phyloP scores from a whole-genome alignment of 495 filamentous ascomycete genomes.

The Xylaria curta region DNA sequence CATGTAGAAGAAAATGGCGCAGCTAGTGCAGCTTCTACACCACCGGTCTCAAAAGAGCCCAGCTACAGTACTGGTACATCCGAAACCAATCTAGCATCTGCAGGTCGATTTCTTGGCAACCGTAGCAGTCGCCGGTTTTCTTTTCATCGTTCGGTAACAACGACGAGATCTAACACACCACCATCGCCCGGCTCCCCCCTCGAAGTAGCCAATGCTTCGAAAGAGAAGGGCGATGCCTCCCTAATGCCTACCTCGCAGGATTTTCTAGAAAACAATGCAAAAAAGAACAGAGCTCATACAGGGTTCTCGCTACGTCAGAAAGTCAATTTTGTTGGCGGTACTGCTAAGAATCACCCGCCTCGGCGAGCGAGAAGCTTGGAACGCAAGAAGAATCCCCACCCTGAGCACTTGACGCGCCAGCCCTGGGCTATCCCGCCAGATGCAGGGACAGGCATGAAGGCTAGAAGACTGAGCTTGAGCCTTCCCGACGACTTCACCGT shows the following conservation, averaged over 20 bases:
- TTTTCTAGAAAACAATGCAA: slow-evolving; percentile 47
- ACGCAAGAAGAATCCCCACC: slow-evolving; percentile 35
- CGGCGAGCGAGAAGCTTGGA: slow-evolving; percentile 39
- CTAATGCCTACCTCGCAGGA: slow-evolving; percentile 48
- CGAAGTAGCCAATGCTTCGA: slow-evolving; percentile 42
- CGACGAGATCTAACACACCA: slow-evolving; percentile 60
- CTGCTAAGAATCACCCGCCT: slow-evolving; percentile 33
- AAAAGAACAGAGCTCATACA: slow-evolving; percentile 56
- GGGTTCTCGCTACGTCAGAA: slow-evolving; percentile 53
- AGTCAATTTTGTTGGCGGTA: slow-evolving; percentile 35
- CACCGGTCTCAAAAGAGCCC: slow-evolving; percentile 31
- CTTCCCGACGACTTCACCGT: slow-evolving; percentile 69
- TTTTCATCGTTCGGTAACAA: slow-evolving; percentile 51
- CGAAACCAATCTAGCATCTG: slow-evolving; percentile 31
- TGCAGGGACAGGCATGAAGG: slow-evolving; percentile 69
- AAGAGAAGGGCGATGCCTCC: slow-evolving; percentile 39
- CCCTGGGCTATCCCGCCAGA: slow-evolving; percentile 62
- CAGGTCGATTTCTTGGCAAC: slow-evolving; percentile 31
- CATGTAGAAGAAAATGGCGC: slow-evolving; percentile 30
- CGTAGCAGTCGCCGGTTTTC: slow-evolving; percentile 51
- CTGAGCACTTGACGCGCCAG: slow-evolving; percentile 41
- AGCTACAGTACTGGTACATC: slow-evolving; percentile 33
- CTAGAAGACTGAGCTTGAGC: slow-evolving; percentile 65
- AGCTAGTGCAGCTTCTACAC: slow-evolving; percentile 14
- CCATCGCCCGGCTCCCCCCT: slow-evolving; percentile 56